Percentiles rank a stretch among this genome's conserved stretches.
These are phyloP conservation scores for Typha latifolia DNA, from an alignment of 176 grass and related monocot genomes.

Conservation along the genomic window DNA sequence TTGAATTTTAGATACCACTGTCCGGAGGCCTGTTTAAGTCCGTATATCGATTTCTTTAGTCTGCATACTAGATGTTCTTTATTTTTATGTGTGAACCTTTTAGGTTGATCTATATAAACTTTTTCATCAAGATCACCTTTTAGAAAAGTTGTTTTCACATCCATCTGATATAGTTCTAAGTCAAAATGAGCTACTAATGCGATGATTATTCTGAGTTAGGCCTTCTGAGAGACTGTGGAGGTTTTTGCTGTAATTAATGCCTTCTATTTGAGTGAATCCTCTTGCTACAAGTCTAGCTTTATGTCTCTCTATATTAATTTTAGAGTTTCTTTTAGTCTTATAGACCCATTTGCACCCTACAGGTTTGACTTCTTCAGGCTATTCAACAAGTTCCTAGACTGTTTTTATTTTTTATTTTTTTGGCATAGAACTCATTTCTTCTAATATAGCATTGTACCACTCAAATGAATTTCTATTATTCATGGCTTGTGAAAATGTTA, in stretches of 20 bases:
- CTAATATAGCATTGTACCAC: slow-evolving; percentile 4
- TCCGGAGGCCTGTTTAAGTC: too few relatives aligned
- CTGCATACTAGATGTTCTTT: too few relatives aligned
- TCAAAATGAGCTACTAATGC: too few relatives aligned
- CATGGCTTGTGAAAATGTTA: slow-evolving; percentile 16
- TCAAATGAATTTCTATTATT: background rate
- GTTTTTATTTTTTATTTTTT: slow-evolving; percentile 14
- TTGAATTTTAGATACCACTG: background rate
- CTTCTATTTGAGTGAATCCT: background rate
- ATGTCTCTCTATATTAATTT: slow-evolving; percentile 2
- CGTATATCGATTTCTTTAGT: too few relatives aligned
- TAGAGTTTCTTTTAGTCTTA: background rate
- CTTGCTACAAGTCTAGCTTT: slow-evolving; percentile 8
- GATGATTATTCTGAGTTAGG: background rate
- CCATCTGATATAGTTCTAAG: too few relatives aligned
- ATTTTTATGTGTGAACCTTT: too few relatives aligned
- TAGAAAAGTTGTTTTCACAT: too few relatives aligned
- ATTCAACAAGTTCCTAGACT: slow-evolving; percentile 3
- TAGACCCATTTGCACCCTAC: background rate
- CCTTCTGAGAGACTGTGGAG: background rate
- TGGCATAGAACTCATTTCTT: slow-evolving; percentile 11
- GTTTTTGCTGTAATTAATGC: slow-evolving; percentile 8
- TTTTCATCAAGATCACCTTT: too few relatives aligned
- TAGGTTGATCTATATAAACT: slow-evolving; percentile 21
- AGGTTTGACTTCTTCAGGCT: too few relatives aligned